phyloP scores from a whole-genome alignment of 768 basidiomycete genomes.

The Xanthoconium purpureum region DNA sequence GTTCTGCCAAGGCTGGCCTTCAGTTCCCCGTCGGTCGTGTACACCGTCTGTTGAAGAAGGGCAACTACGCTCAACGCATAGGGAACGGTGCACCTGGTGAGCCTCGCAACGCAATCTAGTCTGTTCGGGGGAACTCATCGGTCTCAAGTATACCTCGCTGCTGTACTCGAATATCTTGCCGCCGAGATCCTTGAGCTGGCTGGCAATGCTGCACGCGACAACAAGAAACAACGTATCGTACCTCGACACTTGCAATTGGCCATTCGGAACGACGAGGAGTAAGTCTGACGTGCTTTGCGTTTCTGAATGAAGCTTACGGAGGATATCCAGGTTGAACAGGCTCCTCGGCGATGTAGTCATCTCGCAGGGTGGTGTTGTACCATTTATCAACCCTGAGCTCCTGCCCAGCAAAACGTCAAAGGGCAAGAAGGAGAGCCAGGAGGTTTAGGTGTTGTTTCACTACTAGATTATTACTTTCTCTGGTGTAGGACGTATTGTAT shows the following conservation, averaged over 20 bases:
- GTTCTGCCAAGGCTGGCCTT: conserved; percentile 41
- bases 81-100: conserved; percentile 51
- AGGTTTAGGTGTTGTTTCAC: conserved; percentile 33
- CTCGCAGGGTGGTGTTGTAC: conserved; percentile 61
- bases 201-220: conserved; percentile 53
- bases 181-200: conserved; percentile 65
- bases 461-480: conserved; percentile 16
- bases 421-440: conserved; percentile 52
- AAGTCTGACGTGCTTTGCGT: background rate
- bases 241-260: conserved; percentile 65
- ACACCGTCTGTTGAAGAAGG: conserved; percentile 55
- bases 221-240: conserved; percentile 61
- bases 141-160: conserved; percentile 52
- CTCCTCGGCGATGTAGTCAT: conserved; percentile 51
- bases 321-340: conserved; percentile 31
- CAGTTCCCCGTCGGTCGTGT: conserved; percentile 60
- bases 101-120: background rate
- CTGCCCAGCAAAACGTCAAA: conserved; percentile 51
- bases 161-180: conserved; percentile 59
- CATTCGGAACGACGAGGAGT: conserved; percentile 62
- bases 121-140: background rate
- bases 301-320: background rate
- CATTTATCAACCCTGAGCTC: conserved; percentile 49
- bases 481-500: conserved; percentile 33
- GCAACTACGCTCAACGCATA: conserved; percentile 57